Base-by-base conservation (phyloP, 2,329 filamentous ascomycete genomes). In the Arthrobotrys iridis region DNA sequence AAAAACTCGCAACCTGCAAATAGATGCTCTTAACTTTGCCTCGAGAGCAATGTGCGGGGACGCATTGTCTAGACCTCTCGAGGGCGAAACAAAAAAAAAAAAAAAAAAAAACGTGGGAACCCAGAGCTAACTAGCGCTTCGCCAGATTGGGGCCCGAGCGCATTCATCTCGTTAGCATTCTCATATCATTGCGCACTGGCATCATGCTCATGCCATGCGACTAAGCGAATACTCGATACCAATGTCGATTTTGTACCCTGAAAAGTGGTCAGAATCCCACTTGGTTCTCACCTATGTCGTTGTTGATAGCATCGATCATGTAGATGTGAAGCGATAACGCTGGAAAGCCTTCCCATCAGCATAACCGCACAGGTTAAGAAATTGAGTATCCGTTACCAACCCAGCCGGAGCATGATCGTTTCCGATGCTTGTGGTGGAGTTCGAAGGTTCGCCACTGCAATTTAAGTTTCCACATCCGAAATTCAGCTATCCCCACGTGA, bases 81-180 rank as follows among this genome's bases (percentile, higher is more conserved):
- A n/a, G n/a, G n/a, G n/a, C n/a, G n/a, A n/a, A n/a, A n/a, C n/a
- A n/a, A n/a, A n/a, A n/a, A n/a, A n/a, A n/a, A n/a, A n/a, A n/a
- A n/a, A n/a, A n/a, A 10, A 41, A 52, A 11, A 64, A 67, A 67
- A 67, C 63, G 63, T 67, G 63, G 62, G 57, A 48, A 66, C 62
- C 62, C 62, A 45, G 35, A 59, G 48, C 26, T 43, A 22, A 35
- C 15, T 20, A n/a, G n/a, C n/a, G n/a, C n/a, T n/a, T 26, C 13
- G 33, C 24, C n/a, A 40, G 13, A 26, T 41, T 28, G 28, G 13
- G 63, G 63, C 50, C 63, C 63, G 63, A 67, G 63, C 63, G 55
- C 50, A 55, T 66, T 57, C 48, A 37, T 57, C 18, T 37, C 35
- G 26, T 35, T 63, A 13, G 30, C 2, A 35, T n/a, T n/a, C n/a